phyloP scores from a whole-genome alignment of 495 filamentous ascomycete species.

The Neurospora intermedia region DNA sequence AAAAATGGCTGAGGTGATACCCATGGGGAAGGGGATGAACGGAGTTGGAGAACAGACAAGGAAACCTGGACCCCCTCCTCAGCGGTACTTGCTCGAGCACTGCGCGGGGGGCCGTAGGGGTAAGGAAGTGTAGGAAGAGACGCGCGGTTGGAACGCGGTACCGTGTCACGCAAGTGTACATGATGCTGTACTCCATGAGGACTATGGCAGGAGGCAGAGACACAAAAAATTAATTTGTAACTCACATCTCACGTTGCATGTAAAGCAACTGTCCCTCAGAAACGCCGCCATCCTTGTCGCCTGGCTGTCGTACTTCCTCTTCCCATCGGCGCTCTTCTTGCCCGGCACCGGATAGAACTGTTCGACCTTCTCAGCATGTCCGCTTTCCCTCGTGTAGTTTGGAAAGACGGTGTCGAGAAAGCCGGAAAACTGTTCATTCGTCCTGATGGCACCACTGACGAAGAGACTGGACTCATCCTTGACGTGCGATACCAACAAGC shows the following conservation, averaged over 20 bases:
- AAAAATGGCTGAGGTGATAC: neutral
- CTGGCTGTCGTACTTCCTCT: conserved; percentile 19
- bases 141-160: neutral
- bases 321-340: conserved; percentile 1
- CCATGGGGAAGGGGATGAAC: no score
- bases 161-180: neutral
- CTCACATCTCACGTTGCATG: conserved; percentile 29
- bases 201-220: neutral
- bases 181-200: neutral
- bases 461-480: conserved; percentile 31
- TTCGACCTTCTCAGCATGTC: conserved; percentile 22
- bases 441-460: conserved; percentile 33
- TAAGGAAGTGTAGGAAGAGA: neutral
- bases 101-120: neutral
- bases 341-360: conserved; percentile 22
- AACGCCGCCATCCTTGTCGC: conserved; percentile 23
- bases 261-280: conserved; percentile 26
- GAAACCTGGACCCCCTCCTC: no score
- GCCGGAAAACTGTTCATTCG: conserved; percentile 41
- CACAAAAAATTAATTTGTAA: neutral
- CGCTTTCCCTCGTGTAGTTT: conserved; percentile 21
- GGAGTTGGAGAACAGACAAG: no score
- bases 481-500: conserved; percentile 29
- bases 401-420: conserved; percentile 35
- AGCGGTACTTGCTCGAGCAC: neutral